Base-by-base conservation (phyloP, 1,139 yeast species). In the Diutina scorzettiae region DNA sequence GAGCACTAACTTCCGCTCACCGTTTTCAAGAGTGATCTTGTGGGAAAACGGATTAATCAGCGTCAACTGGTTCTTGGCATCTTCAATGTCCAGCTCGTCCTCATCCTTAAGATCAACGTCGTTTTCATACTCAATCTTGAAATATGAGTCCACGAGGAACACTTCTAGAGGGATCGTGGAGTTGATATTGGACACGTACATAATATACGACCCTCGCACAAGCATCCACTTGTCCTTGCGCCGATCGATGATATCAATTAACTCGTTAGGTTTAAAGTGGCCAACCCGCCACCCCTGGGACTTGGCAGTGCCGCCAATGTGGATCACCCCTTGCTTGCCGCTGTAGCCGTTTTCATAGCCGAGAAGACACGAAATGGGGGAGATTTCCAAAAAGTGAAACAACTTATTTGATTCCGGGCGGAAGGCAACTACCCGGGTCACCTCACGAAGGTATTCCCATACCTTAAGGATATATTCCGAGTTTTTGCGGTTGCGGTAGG, bases 241-340 rank as follows among this genome's bases (percentile, higher is more conserved):
- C 58, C 98, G 78, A 50, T 78, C 80, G 44, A 86, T 81, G 95
- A 87, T 86, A 27, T 81, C 86, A 51, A 74, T 76, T 51, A 86
- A 66, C 54, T 86, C 96, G 49, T 78, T 76, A 8, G 86, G 78
- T 48, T 74, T 78, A 61, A 86, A 78, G 56, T 89, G 96, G 5
- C 94, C 85, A 12, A 89, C 96, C 53, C 95, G 71, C 98, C 98
- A 91, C 2, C 97, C 97, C 57, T 85, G 95, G 1, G 87, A 71
- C 47, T 76, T 77, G 0, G 97, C 91, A 1, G 87, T 76, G 0
- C 96, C 81, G 18, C 89, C 77, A 39, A 87, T 73, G 47, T 83
- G 77, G 44, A 91, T 62, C 43, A 77, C 74, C 4, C 98, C 98
- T 60, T 91, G 96, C 53, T 89, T 91, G 2, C 98, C 95, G 45